Percentiles rank a stretch among this genome's conserved stretches.
phyloP scores from a whole-genome alignment of 148 eudicot species.

The Chenopodium suecicum region DNA sequence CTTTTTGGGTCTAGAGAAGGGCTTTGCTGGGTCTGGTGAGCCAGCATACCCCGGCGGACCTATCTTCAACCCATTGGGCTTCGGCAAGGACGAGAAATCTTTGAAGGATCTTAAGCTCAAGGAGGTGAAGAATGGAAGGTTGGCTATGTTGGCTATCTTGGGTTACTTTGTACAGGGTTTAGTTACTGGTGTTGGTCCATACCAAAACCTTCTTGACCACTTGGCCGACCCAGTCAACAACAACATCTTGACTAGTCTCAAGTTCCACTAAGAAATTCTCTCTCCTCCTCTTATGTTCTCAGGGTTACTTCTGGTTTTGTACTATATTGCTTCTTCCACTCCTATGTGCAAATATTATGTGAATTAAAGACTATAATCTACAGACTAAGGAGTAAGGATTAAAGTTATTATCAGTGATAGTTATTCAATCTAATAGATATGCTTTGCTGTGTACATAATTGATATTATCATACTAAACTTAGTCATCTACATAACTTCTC shows the following conservation, averaged over 20 bases:
- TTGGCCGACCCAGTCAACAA: constrained; percentile 97
- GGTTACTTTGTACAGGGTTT: constrained; percentile 83
- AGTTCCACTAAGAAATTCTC: constrained; percentile 58
- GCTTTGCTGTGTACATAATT: background rate
- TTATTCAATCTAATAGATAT: constrained; percentile 10
- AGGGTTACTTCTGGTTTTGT: constrained; percentile 20
- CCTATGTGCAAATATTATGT: constrained; percentile 20
- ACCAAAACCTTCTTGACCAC: constrained; percentile 88
- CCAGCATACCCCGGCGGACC: constrained; percentile 99
- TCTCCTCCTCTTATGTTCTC: background rate
- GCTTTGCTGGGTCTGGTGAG: constrained; percentile 71
- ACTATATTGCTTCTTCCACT: constrained; percentile 5
- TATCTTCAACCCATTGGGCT: constrained; percentile 89
- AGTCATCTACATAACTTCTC: background rate
- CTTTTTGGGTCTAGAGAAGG: constrained; percentile 84
- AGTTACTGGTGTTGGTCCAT: constrained; percentile 96
- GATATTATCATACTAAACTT: background rate
- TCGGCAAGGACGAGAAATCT: constrained; percentile 95
- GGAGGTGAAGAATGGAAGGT: constrained; percentile 92
- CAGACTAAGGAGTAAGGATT: constrained; percentile 7
- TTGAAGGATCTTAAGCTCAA: constrained; percentile 87
- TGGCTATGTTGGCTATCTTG: constrained; percentile 91
- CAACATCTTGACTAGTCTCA: constrained; percentile 90
- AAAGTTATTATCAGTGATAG: constrained; percentile 12
- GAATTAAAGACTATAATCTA: constrained; percentile 14